Conservation (phyloP, 352 stramenopile genomes). For the Globisporangium emineosum region DNA sequence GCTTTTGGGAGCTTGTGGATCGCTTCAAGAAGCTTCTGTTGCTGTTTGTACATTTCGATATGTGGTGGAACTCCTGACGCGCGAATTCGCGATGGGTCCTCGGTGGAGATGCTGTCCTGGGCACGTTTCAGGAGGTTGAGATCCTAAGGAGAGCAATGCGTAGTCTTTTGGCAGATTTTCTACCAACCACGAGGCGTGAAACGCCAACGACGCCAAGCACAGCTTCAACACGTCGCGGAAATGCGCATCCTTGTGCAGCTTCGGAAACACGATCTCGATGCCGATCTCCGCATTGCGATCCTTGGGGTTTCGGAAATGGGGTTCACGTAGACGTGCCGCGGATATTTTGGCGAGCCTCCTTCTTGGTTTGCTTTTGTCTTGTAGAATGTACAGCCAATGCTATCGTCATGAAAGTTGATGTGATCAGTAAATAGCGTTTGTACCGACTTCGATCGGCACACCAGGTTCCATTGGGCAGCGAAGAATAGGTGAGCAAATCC, state of each 20-base stretch:
- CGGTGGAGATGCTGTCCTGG: neutral
- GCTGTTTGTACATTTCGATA: neutral
- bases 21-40: neutral
- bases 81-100: neutral
- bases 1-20: neutral
- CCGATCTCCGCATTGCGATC: neutral
- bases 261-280: neutral
- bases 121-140: neutral
- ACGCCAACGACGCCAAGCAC: too few species aligned
- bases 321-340: neutral
- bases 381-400: neutral
- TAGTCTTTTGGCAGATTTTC: neutral
- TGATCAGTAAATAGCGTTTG: neutral
- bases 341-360: conserved; percentile 1
- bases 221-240: neutral
- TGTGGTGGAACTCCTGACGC: neutral
- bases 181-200: too few species aligned
- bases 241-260: neutral
- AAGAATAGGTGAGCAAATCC: neutral
- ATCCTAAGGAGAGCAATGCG: neutral
- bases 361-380: neutral
- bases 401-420: neutral
- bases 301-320: too few species aligned
- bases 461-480: neutral
- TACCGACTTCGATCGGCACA: neutral